Base-by-base conservation (phyloP, 2,329 filamentous ascomycete genomes). In the Thelonectria blattea region DNA sequence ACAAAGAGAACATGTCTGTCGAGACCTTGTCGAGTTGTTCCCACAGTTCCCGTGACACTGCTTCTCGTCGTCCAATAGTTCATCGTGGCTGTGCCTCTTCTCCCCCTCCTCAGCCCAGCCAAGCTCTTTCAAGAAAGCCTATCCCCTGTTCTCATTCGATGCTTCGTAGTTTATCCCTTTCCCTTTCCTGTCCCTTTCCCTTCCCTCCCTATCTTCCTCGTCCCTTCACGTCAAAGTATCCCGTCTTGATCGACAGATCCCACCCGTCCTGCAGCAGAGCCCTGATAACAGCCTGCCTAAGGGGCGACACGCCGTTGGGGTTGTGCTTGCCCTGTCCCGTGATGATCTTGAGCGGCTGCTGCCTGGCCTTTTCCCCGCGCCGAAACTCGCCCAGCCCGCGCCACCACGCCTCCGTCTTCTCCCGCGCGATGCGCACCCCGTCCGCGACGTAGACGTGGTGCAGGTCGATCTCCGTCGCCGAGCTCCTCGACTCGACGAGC, bases 401-500 rank as follows among this genome's bases (percentile, higher is more conserved):
- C 93, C 93, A 97, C 94, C 94, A 98, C 5, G 4, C 10, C 73
- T 73, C 65, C 84, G 81, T 0, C 91, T 89, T 39, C 83, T 83
- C 82, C 30, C 85, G 83, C 1, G 91, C 88, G 65, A 97, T 97
- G 3, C 91, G 83, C 30, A 93, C 87, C 1, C 91, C 94, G 73
- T 96, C 91, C 50, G 87, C 81, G 1, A 97, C 93, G 46, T 83
- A 88, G 5, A 97, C 87, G 6, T 92, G 92, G 73, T 98, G 94
- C 24, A 98, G 79, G 74, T 98, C 94, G 8, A 96, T 80, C 18
- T 82, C 79, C 1, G 76, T 80, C 1, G 73, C 61, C 0, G 81
- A 83, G 52, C 91, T 93, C 71, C 93, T 89, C 10, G 78, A 72
- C 11, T 88, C 82, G 1, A 94, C 93, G 3, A 89, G 81, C 0